Evolutionary conservation across 2,329 filamentous ascomycete species (phyloP).

Genomic region (Fusarium algeriense): DNA sequence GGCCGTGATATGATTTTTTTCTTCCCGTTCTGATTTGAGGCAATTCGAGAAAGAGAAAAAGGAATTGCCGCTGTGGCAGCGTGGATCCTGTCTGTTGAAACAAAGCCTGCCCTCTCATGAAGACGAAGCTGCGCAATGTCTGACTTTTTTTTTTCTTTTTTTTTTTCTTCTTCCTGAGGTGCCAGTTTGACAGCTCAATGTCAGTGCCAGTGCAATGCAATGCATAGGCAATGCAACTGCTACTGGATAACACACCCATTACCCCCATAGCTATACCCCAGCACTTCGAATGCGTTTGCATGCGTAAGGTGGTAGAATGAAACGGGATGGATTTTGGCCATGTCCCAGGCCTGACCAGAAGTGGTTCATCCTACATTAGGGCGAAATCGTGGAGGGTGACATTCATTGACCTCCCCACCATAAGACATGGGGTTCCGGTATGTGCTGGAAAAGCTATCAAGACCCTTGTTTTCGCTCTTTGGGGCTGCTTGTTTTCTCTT

Average conservation of each 20-base stretch:
- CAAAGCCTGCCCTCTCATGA: constrained; percentile 34
- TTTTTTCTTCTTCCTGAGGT: constrained; percentile 3
- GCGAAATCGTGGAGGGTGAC: constrained; percentile 49
- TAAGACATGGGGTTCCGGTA: constrained; percentile 36
- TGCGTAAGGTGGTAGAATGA: constrained; percentile 38
- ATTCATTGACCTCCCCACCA: constrained; percentile 43
- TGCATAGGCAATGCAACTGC: constrained; percentile 1
- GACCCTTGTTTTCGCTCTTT: constrained; percentile 41
- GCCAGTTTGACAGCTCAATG: constrained; percentile 32
- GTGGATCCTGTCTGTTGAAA: constrained; percentile 38
- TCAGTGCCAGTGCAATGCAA: constrained; percentile 14
- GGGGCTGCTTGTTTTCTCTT: background rate
- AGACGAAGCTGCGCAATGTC: constrained; percentile 17
- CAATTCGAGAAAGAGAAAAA: constrained; percentile 18
- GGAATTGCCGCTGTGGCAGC: constrained; percentile 37
- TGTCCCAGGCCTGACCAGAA: constrained; percentile 47
- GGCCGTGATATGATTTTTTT: constrained; percentile 29
- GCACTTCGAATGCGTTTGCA: constrained; percentile 28
- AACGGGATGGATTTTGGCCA: constrained; percentile 48
- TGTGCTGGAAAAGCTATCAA: constrained; percentile 38
- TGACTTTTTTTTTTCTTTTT: constrained; percentile 2
- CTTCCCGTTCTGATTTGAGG: constrained; percentile 23
- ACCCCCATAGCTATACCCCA: constrained; percentile 7
- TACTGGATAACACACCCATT: constrained; percentile 21
- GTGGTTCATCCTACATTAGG: constrained; percentile 52